Conservation (phyloP, 345 rosid genomes). For the Boechera retrofracta region DNA sequence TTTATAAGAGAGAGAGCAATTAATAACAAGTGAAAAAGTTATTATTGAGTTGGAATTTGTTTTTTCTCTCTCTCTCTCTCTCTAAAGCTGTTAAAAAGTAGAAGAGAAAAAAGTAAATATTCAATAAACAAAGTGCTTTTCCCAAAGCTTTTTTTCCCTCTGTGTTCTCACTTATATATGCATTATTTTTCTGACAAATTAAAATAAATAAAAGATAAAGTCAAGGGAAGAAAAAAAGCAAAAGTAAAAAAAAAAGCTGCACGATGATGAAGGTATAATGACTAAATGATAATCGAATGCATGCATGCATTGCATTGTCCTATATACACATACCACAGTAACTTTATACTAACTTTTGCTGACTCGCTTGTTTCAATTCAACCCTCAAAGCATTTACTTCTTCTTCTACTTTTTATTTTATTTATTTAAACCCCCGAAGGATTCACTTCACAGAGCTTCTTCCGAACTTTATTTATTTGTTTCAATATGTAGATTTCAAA, state of each 20-base stretch:
- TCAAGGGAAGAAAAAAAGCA: conserved; percentile 45
- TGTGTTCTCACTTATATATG: conserved; percentile 32
- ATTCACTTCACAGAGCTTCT: conserved; percentile 23
- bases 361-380: conserved; percentile 33
- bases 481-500: too few species aligned
- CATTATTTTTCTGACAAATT: conserved; percentile 37
- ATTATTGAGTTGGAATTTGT: conserved; percentile 34
- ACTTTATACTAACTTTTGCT: conserved; percentile 43
- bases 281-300: conserved; percentile 47
- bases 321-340: conserved; percentile 27
- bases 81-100: conserved; percentile 36
- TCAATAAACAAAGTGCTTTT: conserved; percentile 45
- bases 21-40: conserved; percentile 38
- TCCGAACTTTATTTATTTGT: background rate
- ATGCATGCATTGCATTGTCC: conserved; percentile 49
- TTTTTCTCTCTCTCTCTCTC: background rate
- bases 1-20: conserved; percentile 14
- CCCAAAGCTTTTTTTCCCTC: conserved; percentile 36
- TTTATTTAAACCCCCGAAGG: background rate
- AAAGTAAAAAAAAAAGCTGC: conserved; percentile 46
- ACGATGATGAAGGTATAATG: conserved; percentile 46
- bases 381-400: conserved; percentile 34
- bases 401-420: background rate
- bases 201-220: conserved; percentile 38
- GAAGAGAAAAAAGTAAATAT: conserved; percentile 27